These are phyloP conservation scores for Pseudozyma tsukubaensis DNA, from an alignment of 1,284 basidiomycete genomes.

Conservation along the genomic window DNA sequence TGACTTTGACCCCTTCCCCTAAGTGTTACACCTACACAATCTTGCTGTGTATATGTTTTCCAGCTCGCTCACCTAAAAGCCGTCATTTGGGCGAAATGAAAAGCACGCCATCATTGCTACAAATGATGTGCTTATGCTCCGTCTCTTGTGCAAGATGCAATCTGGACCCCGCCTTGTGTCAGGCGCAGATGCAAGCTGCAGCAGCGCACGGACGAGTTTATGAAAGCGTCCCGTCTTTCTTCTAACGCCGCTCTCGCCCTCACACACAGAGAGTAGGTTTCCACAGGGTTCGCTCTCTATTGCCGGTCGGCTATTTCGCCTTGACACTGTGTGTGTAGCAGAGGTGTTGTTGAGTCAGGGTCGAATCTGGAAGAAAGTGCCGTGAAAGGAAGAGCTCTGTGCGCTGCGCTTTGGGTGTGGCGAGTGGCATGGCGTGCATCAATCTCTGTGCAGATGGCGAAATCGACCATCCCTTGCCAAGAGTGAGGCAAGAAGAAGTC, in stretches of 20 bases:
- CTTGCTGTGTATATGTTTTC: not conserved
- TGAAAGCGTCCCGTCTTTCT: not conserved
- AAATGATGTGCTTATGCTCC: slow-evolving; percentile 24
- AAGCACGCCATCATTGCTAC: slow-evolving; percentile 36
- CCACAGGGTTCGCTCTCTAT: slow-evolving; percentile 5
- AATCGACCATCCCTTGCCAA: not conserved
- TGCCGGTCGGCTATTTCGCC: not conserved
- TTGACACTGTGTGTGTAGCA: not conserved
- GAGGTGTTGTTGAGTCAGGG: not conserved
- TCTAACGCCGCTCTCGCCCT: slow-evolving; percentile 6
- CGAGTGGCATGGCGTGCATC: not conserved
- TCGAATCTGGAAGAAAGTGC: not conserved
- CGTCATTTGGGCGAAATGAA: not conserved
- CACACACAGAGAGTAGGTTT: too few relatives aligned
- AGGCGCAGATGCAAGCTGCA: slow-evolving; percentile 1
- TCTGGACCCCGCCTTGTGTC: slow-evolving; percentile 15
- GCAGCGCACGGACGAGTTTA: slow-evolving; percentile 1
- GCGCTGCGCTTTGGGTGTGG: not conserved
- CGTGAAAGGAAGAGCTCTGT: too few relatives aligned
- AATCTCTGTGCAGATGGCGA: too few relatives aligned
- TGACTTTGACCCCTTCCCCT: slow-evolving; percentile 10
- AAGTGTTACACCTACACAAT: not conserved
- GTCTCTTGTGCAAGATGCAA: slow-evolving; percentile 9
- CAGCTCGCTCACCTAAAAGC: not conserved
- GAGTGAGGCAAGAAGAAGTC: too few relatives aligned